Conservation (phyloP, 345 rosid species). For the Geranium brycei region DNA sequence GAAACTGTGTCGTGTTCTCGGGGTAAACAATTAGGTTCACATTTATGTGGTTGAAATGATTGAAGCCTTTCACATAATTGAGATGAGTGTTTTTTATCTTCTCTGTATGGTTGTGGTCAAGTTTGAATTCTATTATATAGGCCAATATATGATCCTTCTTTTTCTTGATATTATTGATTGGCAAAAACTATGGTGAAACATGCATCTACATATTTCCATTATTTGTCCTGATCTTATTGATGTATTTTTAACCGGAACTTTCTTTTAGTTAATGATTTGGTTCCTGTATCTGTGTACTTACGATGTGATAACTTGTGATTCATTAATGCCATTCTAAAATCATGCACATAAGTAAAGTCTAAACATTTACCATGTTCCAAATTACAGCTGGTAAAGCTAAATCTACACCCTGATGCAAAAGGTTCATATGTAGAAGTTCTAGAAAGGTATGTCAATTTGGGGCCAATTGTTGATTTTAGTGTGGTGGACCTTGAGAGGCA, state of each 20-base stretch:
- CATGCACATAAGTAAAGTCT: not conserved
- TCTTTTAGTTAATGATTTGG: not conserved
- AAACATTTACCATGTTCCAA: slow-evolving; percentile 5
- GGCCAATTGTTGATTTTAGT: slow-evolving; percentile 88
- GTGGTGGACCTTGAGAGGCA: slow-evolving; percentile 97
- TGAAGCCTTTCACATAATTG: not conserved
- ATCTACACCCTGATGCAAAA: slow-evolving; percentile 69
- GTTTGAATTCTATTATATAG: not conserved
- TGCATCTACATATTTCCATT: not conserved
- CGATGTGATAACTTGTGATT: not conserved
- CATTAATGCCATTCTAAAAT: not conserved
- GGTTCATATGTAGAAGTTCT: slow-evolving; percentile 83
- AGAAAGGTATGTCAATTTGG: slow-evolving; percentile 82
- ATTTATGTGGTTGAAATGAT: not conserved
- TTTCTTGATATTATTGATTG: not conserved
- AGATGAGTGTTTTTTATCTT: not conserved
- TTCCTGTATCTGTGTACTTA: not conserved
- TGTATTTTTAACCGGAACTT: not conserved
- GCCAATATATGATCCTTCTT: not conserved
- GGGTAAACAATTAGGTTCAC: not conserved
- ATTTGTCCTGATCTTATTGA: not conserved
- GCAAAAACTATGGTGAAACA: not conserved
- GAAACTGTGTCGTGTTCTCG: not conserved
- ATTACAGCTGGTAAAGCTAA: slow-evolving; percentile 74
- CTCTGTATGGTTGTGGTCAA: not conserved